Evolutionary conservation across 169 alveolate species (phyloP).

Genomic region (Prorocentrum cordatum): DNA sequence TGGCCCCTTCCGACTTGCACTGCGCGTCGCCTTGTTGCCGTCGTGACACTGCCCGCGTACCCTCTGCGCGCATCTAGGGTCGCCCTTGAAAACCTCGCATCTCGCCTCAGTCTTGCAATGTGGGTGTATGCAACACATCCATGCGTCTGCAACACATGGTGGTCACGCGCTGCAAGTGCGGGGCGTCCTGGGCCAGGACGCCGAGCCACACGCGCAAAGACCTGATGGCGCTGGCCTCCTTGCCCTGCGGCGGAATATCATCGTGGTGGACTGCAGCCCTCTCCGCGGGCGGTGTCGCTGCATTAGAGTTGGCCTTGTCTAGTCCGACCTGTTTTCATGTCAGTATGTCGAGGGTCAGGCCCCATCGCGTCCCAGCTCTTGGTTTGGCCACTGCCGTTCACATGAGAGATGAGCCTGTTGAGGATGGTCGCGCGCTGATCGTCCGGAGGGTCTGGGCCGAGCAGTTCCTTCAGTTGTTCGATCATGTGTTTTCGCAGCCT

Average conservation of each 20-base stretch:
- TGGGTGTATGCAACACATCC: not conserved
- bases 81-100: not conserved
- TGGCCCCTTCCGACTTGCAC: not conserved
- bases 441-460: not conserved
- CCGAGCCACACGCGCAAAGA: no score
- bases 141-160: not conserved
- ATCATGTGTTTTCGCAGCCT: not conserved
- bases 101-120: not conserved
- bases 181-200: not conserved
- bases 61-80: not conserved
- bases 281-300: not conserved
- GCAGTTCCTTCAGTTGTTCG: not conserved
- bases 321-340: not conserved
- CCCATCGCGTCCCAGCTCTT: not conserved
- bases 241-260: no score
- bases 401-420: not conserved
- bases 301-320: not conserved
- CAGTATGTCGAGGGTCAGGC: not conserved
- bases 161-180: not conserved
- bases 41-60: not conserved
- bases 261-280: no score
- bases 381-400: not conserved
- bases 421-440: not conserved
- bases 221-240: no score
- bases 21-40: not conserved